These are phyloP conservation scores for Climacium dendroides DNA, from an alignment of 225 moss, liverwort and hornwort species.

Conservation along the genomic window DNA sequence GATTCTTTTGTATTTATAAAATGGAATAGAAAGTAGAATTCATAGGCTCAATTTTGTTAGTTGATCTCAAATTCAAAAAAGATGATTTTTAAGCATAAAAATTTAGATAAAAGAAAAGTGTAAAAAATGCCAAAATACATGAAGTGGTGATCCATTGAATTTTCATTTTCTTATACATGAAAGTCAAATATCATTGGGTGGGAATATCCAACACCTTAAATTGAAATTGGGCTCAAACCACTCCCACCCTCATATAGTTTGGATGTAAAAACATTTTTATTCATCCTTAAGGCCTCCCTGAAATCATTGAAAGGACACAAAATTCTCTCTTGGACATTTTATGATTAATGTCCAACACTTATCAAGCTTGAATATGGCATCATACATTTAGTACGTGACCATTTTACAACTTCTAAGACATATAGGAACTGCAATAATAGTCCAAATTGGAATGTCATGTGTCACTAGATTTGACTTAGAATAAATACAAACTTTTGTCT, in stretches of 20 bases:
- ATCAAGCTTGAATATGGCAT: background rate
- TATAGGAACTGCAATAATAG: background rate
- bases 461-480: fast-evolving
- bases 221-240: background rate
- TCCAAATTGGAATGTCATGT: background rate
- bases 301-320: background rate
- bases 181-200: background rate
- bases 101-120: background rate
- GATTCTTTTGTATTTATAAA: background rate
- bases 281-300: fast-evolving
- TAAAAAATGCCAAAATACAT: background rate
- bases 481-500: background rate
- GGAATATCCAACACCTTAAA: background rate
- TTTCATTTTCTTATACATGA: background rate
- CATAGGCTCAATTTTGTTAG: background rate
- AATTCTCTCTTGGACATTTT: background rate
- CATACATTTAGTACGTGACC: background rate
- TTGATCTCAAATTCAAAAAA: background rate
- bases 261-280: background rate
- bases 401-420: background rate
- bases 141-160: background rate
- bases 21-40: background rate
- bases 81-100: background rate
- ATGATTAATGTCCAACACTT: background rate
- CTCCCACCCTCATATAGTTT: fast-evolving